Evolutionary conservation across 139 green algal genomes (phyloP), one percentile per base, ranked within the genome.

Genomic region (Mesostigma viride): DNA sequence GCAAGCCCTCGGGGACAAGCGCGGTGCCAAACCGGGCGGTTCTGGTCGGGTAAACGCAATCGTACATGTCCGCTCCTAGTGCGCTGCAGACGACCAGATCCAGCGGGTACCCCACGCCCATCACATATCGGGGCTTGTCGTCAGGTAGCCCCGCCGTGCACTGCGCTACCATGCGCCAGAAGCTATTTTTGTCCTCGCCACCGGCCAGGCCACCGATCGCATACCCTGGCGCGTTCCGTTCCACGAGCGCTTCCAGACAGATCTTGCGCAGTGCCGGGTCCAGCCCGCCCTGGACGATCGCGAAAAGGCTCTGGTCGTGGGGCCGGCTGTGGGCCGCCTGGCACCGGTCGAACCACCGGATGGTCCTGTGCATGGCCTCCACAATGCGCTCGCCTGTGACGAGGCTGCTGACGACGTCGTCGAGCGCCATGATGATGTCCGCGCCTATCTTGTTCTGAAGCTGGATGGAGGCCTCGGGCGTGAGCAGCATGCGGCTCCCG

Each of bases 381-480:
- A 87, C 76, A 64, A 97, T 95, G 1, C 92, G 82, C 0, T 65
- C 53, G 53, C 89, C 79, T 17, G 56, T 59, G n/a, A 78, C 59
- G 24, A 75, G 36, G 40, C 57, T 76, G 64, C 65, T 69, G 53
- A 62, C 92, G 5, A 98, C 92, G 71, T 98, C 92, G 67, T 98
- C 92, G 30, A 98, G 76, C 20, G 88, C 85, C 90, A 96, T 97
- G 31, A 96, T 95, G 78, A 97, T 95, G 81, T 96, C 90, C 0
- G 88, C 87, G 11, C 87, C 79, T 31, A 84, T 83, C 33, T 63
- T 65, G 48, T 83, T 83, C 70, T 89, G 68, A 62, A 96, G 90
- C 14, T 71, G 71, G 0, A 96, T 96, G 46, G 83, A 92, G 71
- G 93, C 73, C 79, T 97, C 91, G 0, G 91, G 91, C 8, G 91